These are phyloP conservation scores for Tilletia indica DNA, from an alignment of 1,284 basidiomycete genomes.

Conservation along the genomic window DNA sequence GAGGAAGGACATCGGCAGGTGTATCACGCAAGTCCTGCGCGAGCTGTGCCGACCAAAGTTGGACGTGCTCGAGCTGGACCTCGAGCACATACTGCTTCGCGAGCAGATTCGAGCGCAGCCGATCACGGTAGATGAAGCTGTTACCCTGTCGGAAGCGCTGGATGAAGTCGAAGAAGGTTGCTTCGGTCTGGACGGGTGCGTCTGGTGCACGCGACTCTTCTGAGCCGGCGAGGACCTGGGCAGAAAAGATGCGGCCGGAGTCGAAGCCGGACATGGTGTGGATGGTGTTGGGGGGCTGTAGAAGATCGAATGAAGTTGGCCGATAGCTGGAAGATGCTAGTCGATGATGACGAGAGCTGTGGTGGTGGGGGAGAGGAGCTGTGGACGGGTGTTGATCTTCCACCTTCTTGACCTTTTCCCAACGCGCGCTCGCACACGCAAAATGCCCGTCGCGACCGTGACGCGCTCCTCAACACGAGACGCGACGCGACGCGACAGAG, in stretches of 20 bases:
- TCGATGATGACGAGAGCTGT: not conserved
- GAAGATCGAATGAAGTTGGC: too few species aligned
- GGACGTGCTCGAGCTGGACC: slow-evolving; percentile 84
- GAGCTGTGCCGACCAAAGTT: slow-evolving; percentile 87
- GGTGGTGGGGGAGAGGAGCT: not conserved
- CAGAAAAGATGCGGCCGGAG: slow-evolving; percentile 48
- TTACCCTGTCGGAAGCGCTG: slow-evolving; percentile 53
- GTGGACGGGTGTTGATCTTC: not conserved
- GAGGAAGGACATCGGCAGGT: slow-evolving; percentile 82
- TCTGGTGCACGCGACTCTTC: slow-evolving; percentile 48
- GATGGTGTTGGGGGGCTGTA: not conserved
- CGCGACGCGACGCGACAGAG: slow-evolving; percentile 12
- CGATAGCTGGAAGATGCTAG: not conserved
- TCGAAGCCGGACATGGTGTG: slow-evolving; percentile 54
- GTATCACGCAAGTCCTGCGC: slow-evolving; percentile 84
- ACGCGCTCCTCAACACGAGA: not conserved
- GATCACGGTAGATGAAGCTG: slow-evolving; percentile 67
- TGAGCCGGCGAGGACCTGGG: slow-evolving; percentile 47
- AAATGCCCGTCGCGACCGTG: not conserved
- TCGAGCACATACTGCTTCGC: slow-evolving; percentile 88
- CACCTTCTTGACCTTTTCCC: not conserved
- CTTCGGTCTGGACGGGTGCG: slow-evolving; percentile 52
- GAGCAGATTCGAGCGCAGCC: slow-evolving; percentile 81
- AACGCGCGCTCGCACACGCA: not conserved
- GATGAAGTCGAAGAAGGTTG: slow-evolving; percentile 52